Conservation (phyloP, 2,329 filamentous ascomycete genomes). For the Macrophomina phaseolina region DNA sequence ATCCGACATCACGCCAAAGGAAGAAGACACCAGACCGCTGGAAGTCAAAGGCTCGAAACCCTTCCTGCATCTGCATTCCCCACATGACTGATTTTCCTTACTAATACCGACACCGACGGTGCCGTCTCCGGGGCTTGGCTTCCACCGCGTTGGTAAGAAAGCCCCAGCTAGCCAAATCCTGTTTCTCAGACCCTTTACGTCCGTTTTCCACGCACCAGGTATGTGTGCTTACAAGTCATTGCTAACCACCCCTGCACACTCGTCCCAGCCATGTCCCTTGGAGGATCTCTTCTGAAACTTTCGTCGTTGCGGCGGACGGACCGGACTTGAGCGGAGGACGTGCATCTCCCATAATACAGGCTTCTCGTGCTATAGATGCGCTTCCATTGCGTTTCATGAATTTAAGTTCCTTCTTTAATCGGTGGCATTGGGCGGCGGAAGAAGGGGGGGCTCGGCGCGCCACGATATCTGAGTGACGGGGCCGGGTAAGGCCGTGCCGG, state of each 20-base stretch:
- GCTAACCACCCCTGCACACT: too few relatives aligned
- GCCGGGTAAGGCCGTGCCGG: constrained; percentile 1
- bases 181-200: not conserved
- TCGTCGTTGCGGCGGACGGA: not conserved
- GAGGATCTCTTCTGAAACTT: constrained; percentile 2
- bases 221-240: not conserved
- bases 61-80: not conserved
- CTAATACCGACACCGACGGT: not conserved
- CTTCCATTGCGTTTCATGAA: not conserved
- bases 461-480: not conserved
- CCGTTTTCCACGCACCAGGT: not conserved
- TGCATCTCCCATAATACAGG: not conserved
- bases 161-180: not conserved
- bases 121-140: not conserved
- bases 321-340: not conserved
- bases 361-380: not conserved
- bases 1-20: not conserved
- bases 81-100: not conserved
- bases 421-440: not conserved
- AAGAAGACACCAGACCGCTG: not conserved
- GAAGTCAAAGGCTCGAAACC: not conserved
- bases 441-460: not conserved
- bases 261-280: not conserved
- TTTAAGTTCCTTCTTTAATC: not conserved
- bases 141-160: not conserved